Percentiles rank a stretch among this genome's conserved stretches.
These are phyloP conservation scores for Hamiltosporidium tvaerminnensis DNA, from an alignment of 371 early-diverging fungal species.

Conservation along the genomic window DNA sequence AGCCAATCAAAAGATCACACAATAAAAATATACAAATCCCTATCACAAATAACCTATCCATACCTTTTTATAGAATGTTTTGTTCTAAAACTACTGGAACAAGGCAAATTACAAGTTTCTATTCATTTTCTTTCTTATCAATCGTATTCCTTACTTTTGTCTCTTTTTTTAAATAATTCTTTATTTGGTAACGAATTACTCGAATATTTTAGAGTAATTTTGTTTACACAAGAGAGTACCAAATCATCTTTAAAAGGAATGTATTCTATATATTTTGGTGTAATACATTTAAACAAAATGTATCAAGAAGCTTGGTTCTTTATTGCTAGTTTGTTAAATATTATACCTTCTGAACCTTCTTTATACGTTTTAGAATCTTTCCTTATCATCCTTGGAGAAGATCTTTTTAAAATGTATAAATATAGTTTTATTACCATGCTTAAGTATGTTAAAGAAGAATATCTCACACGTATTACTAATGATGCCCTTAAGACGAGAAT, in stretches of 20 bases:
- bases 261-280: conserved; percentile 35
- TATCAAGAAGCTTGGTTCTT: conserved; percentile 37
- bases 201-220: conserved; percentile 9
- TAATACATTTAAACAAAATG: conserved; percentile 11
- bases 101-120: conserved; percentile 35
- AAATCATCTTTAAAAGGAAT: conserved; percentile 23
- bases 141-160: conserved; percentile 23
- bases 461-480: too few species aligned
- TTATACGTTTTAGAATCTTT: conserved; percentile 19
- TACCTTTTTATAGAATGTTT: conserved; percentile 30
- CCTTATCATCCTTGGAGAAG: conserved; percentile 10
- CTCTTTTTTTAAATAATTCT: conserved; percentile 2
- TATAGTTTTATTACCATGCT: too few species aligned
- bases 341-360: background rate
- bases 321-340: conserved; percentile 29
- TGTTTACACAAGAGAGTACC: conserved; percentile 20
- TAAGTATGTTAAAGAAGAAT: too few species aligned
- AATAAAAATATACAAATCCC: conserved; percentile 8
- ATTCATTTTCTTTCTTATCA: conserved; percentile 23
- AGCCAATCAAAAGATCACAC: conserved; percentile 26
- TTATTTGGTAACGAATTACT: background rate
- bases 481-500: too few species aligned
- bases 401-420: too few species aligned
- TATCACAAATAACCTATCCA: conserved; percentile 17
- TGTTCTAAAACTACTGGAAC: conserved; percentile 26